Conservation (phyloP, 352 stramenopile genomes). For the Pythium oligandrum region DNA sequence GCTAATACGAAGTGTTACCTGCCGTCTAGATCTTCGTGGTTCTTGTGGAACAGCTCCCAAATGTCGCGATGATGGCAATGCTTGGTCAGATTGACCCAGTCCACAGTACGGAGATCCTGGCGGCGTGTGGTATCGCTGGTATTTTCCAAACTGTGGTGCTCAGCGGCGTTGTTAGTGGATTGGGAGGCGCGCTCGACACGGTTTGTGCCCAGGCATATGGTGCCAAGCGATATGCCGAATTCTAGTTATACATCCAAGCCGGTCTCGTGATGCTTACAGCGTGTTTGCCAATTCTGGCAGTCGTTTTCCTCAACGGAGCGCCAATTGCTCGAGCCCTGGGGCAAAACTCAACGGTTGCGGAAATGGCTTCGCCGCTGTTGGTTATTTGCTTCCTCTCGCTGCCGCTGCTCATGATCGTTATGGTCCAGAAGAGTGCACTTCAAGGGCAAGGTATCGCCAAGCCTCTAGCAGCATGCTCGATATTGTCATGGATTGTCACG, state of each 20-base stretch:
- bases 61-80: slow-evolving; percentile 39
- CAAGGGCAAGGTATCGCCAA: slow-evolving; percentile 51
- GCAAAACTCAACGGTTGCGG: slow-evolving; percentile 32
- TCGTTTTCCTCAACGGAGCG: slow-evolving; percentile 27
- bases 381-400: slow-evolving; percentile 26
- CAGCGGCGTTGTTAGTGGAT: slow-evolving; percentile 30
- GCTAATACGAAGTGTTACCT: too few relatives aligned
- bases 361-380: slow-evolving; percentile 28
- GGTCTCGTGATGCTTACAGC: slow-evolving; percentile 30
- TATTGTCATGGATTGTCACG: slow-evolving; percentile 28
- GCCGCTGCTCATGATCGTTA: slow-evolving; percentile 37
- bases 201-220: slow-evolving; percentile 46
- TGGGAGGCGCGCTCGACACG: slow-evolving; percentile 43
- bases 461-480: slow-evolving; percentile 29
- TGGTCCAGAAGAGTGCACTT: slow-evolving; percentile 36
- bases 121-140: slow-evolving; percentile 37
- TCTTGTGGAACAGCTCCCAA: slow-evolving; percentile 31
- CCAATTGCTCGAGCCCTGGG: slow-evolving; percentile 30
- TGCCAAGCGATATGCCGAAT: slow-evolving; percentile 29
- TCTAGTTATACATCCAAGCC: slow-evolving; percentile 46
- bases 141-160: slow-evolving; percentile 39
- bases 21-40: too few relatives aligned
- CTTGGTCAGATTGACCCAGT: slow-evolving; percentile 33
- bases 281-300: slow-evolving; percentile 21
- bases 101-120: slow-evolving; percentile 36